Percentiles rank a stretch among this genome's conserved stretches.
Evolutionary conservation across 371 early-diverging fungal species (phyloP).

Genomic region (Apophysomyces sp.): DNA sequence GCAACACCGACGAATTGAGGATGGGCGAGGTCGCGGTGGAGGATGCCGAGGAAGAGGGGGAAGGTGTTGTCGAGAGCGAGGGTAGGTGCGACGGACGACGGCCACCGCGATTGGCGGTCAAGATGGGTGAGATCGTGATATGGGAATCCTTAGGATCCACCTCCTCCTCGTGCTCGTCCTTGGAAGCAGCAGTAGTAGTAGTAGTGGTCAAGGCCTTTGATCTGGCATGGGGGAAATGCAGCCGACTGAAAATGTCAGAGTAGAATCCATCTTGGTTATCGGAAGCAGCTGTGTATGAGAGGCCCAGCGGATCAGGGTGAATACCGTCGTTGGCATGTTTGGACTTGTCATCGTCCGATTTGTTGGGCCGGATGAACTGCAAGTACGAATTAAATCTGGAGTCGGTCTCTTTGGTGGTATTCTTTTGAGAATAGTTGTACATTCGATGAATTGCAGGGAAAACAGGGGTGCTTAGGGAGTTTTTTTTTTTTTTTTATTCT

Average conservation of each 20-base stretch:
- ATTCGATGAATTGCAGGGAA: neutral
- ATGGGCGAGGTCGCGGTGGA: neutral
- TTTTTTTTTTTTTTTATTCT: neutral
- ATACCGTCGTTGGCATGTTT: slow-evolving; percentile 3
- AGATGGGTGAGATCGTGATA: neutral
- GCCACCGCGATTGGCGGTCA: neutral
- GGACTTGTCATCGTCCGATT: neutral
- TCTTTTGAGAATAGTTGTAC: neutral
- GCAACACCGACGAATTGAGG: slow-evolving; percentile 4
- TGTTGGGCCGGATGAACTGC: slow-evolving; percentile 15
- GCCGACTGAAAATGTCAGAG: slow-evolving; percentile 18
- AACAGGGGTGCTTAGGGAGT: neutral
- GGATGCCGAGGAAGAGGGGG: slow-evolving; percentile 17
- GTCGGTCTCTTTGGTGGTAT: slow-evolving; percentile 1
- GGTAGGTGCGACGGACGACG: slow-evolving; percentile 4
- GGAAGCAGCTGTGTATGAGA: slow-evolving; percentile 13
- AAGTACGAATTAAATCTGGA: slow-evolving; percentile 14
- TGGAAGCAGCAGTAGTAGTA: too few species aligned
- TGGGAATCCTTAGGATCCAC: neutral
- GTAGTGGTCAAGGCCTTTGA: neutral
- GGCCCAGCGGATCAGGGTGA: slow-evolving; percentile 24
- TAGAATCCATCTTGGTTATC: slow-evolving; percentile 9
- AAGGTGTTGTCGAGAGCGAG: slow-evolving; percentile 10
- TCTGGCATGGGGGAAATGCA: slow-evolving; percentile 27
- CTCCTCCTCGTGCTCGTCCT: neutral